Evolutionary conservation across 768 basidiomycete genomes (phyloP), one percentile per base, ranked within the genome.

Genomic region (Russula sp.): DNA sequence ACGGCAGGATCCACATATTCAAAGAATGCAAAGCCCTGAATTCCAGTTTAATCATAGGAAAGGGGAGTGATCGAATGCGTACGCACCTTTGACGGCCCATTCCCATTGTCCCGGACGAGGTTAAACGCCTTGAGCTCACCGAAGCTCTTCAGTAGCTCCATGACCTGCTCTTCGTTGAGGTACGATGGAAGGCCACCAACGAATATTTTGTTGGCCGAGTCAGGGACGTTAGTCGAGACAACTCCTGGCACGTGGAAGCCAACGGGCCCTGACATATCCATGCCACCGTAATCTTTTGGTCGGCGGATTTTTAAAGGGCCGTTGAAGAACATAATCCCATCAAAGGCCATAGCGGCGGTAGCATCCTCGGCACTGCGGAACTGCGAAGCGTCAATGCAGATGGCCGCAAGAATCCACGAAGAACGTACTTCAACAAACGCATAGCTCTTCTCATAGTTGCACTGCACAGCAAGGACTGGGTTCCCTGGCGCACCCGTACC

Each of bases 391-490:
- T 63, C 53, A 32, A 25, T 55, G 14, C 7, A 34, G 45, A 22
- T 65, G 58, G 29, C 58, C 66, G 43, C 59, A 34, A 68, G 45
- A 43, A 59, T 39, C 36, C 29, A 58, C 41, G 49, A 20, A n/a
- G 11, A 39, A 70, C 80, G 65, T 71, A 96, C 96, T 80, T 99
- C 97, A 55, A 98, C 90, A 72, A 98, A 99, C 1, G 97, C 97
- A 71, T 98, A 99, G 69, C 93, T 94, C 80, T 98, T 99, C 74
- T 98, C 97, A 69, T 94, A 94, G 71, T 98, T 98, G 77, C 97
- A 90, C 70, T 96, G 93, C 6, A 97, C 93, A 20, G 88, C 88
- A 36, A 95, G 81, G 36, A 98, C 93, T 10, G 96, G 92, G 65
- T 93, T 93, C 25, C 92, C 93, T 25, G 90, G 83, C 20, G 81